Base-by-base conservation (phyloP, 2,329 filamentous ascomycete species). In the Plectosphaerella plurivora region DNA sequence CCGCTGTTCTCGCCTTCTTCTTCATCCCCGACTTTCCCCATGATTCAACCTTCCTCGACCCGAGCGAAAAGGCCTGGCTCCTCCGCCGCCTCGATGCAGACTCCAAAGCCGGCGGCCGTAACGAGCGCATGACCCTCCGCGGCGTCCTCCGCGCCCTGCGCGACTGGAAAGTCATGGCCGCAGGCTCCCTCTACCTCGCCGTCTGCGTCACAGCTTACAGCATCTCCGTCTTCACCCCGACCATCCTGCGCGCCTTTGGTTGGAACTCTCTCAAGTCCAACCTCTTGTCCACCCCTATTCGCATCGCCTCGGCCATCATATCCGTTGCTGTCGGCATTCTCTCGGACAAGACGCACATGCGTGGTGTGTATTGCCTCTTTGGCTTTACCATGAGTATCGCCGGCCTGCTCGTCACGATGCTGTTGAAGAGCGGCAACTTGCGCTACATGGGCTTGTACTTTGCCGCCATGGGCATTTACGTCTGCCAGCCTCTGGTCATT, bases 101-200 rank as follows among this genome's bases (percentile, higher is more conserved):
- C 22, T 52, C 57, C 22, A 46, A 51, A 3, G 16, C 14, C 37
- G 33, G 33, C 28, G 18, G 16, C 33, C 25, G 15, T 2, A 50
- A 61, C 20, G 59, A 60, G 47, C 60, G 55, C 51, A 63, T 63
- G 61, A 58, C 53, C 5, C 10, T 47, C n/a, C 45, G 45, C 25
- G 54, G 53, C 28, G 81, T 82, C 28, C 76, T 86, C 59, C 79
- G 83, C 63, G 75, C 79, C 44, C 75, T 82, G 60, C 62, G 73
- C 14, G 78, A 81, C 36, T 75, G 75, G 49, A 71, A 70, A 50
- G 69, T 75, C 49, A 65, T 86, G 44, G 68, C 80, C 42, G 72
- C 51, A 33, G 60, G 57, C n/a, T 55, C 60, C n/a, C 50, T 63
- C 11, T 66, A 62, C 51, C 52, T 67, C 12, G 57, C 58, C 15